These are phyloP conservation scores for Arthrobotrys sinensis DNA, from an alignment of 2,329 filamentous ascomycete genomes.

Conservation along the genomic window DNA sequence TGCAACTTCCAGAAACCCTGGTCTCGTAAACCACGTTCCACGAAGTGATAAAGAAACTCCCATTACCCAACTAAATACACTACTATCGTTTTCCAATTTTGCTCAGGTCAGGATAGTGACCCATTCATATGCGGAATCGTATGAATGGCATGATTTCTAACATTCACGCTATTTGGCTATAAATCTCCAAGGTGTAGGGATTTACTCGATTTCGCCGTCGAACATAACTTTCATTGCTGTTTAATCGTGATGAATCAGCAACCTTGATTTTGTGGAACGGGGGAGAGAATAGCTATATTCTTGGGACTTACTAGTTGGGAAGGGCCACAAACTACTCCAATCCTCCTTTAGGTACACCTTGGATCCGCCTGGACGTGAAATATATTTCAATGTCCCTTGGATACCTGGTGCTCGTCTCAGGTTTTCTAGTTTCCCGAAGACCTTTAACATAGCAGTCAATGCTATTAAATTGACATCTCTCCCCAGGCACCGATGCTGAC, in stretches of 20 bases:
- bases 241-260: not conserved
- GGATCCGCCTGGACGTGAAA: conserved; percentile 73
- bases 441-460: conserved; percentile 78
- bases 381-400: conserved; percentile 79
- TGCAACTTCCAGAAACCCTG: too few species aligned
- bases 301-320: conserved; percentile 68
- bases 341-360: conserved; percentile 78
- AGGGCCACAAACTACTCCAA: conserved; percentile 73
- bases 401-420: conserved; percentile 75
- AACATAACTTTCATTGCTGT: conserved; percentile 59
- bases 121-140: too few species aligned
- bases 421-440: conserved; percentile 75
- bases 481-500: conserved; percentile 76
- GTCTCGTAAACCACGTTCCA: too few species aligned
- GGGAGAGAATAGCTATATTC: not conserved
- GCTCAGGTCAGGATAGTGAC: too few species aligned
- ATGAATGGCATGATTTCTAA: too few species aligned
- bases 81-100: too few species aligned
- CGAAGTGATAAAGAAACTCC: too few species aligned
- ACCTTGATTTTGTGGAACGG: not conserved
- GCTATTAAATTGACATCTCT: conserved; percentile 75
- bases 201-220: conserved; percentile 35
- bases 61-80: too few species aligned
- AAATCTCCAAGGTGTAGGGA: not conserved
- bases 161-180: not conserved